Evolutionary conservation across 495 filamentous ascomycete genomes (phyloP), one percentile per base, ranked within the genome.

Genomic region (Podospora tetraspora): DNA sequence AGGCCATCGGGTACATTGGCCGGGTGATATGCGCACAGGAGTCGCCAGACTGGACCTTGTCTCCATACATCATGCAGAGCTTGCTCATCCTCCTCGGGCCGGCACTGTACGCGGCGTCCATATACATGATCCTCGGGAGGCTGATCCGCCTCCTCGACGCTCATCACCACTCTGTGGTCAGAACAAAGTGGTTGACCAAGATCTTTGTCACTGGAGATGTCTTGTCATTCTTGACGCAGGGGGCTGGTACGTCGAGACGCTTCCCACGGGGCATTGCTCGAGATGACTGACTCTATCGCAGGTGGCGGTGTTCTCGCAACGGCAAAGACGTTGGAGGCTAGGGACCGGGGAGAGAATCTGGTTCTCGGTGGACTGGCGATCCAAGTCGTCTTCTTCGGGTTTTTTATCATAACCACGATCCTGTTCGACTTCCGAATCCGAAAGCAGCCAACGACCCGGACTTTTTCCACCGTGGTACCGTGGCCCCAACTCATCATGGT

Each of bases 1-100:
- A 90, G 73, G 70, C 83, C 0, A 72, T 86, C 10, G 88, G 88
- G n/a, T 89, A 89, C 69, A 73, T 85, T 43, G 86, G 81, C 56
- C 84, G 88, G 27, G 70, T 79, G 9, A 67, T 85, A 10, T 73
- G 77, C 16, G 76, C 79, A 8, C 67, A 68, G 2, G 68, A 79
- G 62, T 65, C 70, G 4, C 75, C 76, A 16, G 61, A 77, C 29
- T 79, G 68, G 67, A 75, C 71, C 21, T 62, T 72, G 24, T 73
- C 75, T 11, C 80, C 82, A 0, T 88, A 84, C 68, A 37, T 73
- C 58, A 60, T 71, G 4, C 74, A 76, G 21, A 52, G 32, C 60
- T 63, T 75, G 7, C 56, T 79, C 34, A 73, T 84, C 19, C 75
- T 85, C 34, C 66, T 84, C 34, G 80, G 76, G 0, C 83, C 64